Conservation (phyloP, 371 early-diverging fungal species). For the Blakeslea trispora region DNA sequence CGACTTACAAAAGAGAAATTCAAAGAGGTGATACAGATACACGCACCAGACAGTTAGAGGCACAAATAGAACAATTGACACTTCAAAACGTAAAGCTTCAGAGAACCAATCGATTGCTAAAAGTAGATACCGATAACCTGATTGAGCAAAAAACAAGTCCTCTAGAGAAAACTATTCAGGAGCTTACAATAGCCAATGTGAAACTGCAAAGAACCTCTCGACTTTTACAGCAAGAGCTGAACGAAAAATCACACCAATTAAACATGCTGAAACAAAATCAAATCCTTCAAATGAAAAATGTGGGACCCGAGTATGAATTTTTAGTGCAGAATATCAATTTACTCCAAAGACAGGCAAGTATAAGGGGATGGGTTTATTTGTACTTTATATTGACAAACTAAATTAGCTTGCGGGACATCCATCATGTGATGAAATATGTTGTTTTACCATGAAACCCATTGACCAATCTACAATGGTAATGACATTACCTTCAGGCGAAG, state of each 20-base stretch:
- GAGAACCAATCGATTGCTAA: conserved; percentile 50
- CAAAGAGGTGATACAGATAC: conserved; percentile 47
- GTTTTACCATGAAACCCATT: conserved; percentile 50
- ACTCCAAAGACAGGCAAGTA: conserved; percentile 50
- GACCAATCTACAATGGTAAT: conserved; percentile 50
- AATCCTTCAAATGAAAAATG: conserved; percentile 46
- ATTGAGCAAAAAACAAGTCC: conserved; percentile 53
- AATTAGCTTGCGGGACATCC: conserved; percentile 46
- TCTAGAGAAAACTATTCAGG: conserved; percentile 40
- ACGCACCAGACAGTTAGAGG: conserved; percentile 39
- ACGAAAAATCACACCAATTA: conserved; percentile 34
- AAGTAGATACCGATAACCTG: conserved; percentile 52
- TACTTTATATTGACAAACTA: no score
- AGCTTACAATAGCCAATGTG: conserved; percentile 44
- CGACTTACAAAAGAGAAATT: conserved; percentile 30
- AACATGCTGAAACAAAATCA: conserved; percentile 34
- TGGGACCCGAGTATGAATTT: conserved; percentile 57
- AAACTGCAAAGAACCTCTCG: conserved; percentile 46
- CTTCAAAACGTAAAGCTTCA: conserved; percentile 52
- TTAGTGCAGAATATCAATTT: conserved; percentile 57
- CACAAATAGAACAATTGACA: conserved; percentile 48
- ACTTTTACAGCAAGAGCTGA: conserved; percentile 42
- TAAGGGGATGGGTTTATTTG: neutral
- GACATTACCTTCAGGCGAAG: conserved; percentile 45
- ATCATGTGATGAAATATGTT: conserved; percentile 50